Conservation (phyloP, 768 basidiomycete genomes). For the Trametes elegans region DNA sequence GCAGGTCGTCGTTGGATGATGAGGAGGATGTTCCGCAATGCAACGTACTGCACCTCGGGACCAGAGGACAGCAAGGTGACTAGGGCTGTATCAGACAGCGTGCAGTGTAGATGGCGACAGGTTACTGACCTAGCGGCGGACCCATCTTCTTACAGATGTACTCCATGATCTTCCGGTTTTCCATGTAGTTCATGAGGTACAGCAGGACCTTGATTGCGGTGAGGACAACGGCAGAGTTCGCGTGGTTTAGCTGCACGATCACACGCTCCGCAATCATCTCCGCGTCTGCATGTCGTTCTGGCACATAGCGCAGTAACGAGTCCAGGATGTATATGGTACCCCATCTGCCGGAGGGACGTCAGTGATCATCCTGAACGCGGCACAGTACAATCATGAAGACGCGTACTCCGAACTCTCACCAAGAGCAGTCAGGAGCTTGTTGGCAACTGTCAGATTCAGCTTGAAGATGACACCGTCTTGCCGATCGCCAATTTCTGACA, state of each 20-base stretch:
- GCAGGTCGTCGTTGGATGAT: conserved; percentile 94
- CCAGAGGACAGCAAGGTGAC: conserved; percentile 96
- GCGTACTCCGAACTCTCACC: conserved; percentile 97
- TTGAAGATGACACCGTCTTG: conserved; percentile 93
- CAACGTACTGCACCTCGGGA: conserved; percentile 98
- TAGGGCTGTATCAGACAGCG: conserved; percentile 31
- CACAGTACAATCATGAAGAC: not conserved
- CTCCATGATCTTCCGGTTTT: conserved; percentile 80
- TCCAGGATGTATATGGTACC: conserved; percentile 98
- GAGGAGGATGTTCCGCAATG: conserved; percentile 91
- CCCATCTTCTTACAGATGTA: conserved; percentile 97
- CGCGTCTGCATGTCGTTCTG: conserved; percentile 82
- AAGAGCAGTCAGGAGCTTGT: conserved; percentile 86
- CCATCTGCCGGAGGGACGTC: conserved; percentile 62
- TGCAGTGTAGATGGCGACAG: not conserved
- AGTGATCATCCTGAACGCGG: not conserved
- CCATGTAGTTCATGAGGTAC: conserved; percentile 99
- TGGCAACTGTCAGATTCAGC: conserved; percentile 82
- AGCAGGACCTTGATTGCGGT: conserved; percentile 96
- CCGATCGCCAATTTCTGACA: conserved; percentile 95
- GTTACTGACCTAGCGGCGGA: conserved; percentile 78
- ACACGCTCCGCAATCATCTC: conserved; percentile 96
- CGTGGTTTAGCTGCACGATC: conserved; percentile 89
- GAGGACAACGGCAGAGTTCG: conserved; percentile 98
- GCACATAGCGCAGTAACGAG: conserved; percentile 90